These are phyloP conservation scores for Orbilia javanica DNA, from an alignment of 2,329 filamentous ascomycete species.

Conservation along the genomic window DNA sequence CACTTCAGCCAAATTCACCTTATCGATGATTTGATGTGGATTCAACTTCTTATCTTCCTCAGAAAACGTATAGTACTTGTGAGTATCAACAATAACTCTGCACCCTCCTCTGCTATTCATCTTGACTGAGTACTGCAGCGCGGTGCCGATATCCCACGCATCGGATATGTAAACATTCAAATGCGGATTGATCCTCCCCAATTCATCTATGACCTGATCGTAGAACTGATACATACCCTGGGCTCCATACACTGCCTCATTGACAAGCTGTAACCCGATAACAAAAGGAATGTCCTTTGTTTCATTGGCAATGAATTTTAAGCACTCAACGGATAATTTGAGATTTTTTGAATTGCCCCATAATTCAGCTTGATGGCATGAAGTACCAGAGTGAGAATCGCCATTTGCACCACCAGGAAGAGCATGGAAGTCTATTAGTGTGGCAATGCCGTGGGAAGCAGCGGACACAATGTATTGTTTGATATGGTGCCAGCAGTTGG, in stretches of 20 bases:
- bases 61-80: conserved; percentile 73
- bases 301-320: conserved; percentile 70
- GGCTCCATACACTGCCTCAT: conserved; percentile 70
- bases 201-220: conserved; percentile 68
- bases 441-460: conserved; percentile 69
- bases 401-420: conserved; percentile 72
- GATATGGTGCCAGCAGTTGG: conserved; percentile 70
- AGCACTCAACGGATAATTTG: conserved; percentile 67
- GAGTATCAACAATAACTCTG: conserved; percentile 72
- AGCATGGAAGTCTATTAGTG: conserved; percentile 73
- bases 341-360: conserved; percentile 68
- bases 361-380: conserved; percentile 69
- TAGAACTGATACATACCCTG: conserved; percentile 72
- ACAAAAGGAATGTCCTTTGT: conserved; percentile 67
- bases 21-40: conserved; percentile 70
- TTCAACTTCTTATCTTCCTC: conserved; percentile 69
- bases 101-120: conserved; percentile 65
- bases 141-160: conserved; percentile 70
- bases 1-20: conserved; percentile 63
- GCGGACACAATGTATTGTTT: conserved; percentile 68
- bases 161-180: conserved; percentile 73
- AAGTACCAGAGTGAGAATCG: conserved; percentile 71
- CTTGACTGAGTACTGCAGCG: conserved; percentile 67
- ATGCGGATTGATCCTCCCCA: conserved; percentile 68
- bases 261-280: conserved; percentile 72